Evolutionary conservation across 257 asterid genomes (phyloP).

Genomic region (Solanum sitiens): DNA sequence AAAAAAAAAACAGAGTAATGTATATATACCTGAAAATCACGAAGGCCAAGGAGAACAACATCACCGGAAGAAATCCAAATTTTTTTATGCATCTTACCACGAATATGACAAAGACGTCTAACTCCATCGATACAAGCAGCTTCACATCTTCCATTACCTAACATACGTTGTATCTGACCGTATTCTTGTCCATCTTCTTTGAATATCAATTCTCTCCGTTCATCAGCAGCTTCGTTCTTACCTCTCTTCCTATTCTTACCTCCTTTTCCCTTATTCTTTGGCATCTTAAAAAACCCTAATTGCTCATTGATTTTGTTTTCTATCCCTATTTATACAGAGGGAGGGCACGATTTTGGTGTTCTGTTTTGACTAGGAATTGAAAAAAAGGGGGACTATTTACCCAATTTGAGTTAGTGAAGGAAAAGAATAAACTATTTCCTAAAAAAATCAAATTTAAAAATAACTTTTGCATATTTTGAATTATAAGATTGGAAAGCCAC

Average conservation of each 20-base stretch:
- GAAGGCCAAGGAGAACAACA: constrained; percentile 84
- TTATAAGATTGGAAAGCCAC: too few relatives aligned
- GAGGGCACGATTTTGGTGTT: neutral
- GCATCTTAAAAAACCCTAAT: neutral
- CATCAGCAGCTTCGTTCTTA: constrained; percentile 7
- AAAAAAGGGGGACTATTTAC: neutral
- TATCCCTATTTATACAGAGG: neutral
- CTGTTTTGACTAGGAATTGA: neutral
- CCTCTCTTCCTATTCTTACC: constrained; percentile 15
- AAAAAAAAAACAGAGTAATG: too few relatives aligned
- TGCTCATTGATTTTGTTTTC: neutral
- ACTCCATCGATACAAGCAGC: constrained; percentile 74
- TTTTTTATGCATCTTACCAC: constrained; percentile 95
- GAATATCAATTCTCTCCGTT: constrained; percentile 5
- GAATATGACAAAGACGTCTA: constrained; percentile 80
- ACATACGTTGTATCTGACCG: constrained; percentile 19
- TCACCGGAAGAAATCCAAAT: constrained; percentile 95
- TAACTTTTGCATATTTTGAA: too few relatives aligned
- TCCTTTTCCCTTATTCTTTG: constrained; percentile 16
- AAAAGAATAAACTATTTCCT: too few relatives aligned
- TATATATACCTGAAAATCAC: constrained; percentile 66
- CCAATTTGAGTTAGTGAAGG: neutral
- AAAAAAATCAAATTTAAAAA: too few relatives aligned
- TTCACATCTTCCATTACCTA: constrained; percentile 91
- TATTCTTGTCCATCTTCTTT: constrained; percentile 16